Evolutionary conservation across 805 yeast species (phyloP).

Genomic region (Candida saitoana): DNA sequence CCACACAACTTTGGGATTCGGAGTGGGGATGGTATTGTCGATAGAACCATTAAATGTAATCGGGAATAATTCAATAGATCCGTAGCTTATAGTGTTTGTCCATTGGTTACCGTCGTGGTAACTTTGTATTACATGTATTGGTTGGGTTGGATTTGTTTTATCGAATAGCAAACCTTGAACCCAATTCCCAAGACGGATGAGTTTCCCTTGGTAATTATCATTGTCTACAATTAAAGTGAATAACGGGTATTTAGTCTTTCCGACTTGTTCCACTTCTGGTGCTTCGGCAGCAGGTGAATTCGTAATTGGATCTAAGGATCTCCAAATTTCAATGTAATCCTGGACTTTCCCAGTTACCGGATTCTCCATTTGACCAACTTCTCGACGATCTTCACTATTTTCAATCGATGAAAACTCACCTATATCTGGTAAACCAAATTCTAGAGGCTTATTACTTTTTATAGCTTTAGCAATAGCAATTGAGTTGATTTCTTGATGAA

Average conservation of each 20-base stretch:
- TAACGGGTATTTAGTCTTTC: slow-evolving; percentile 6
- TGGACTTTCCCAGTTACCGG: slow-evolving; percentile 39
- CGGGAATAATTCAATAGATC: slow-evolving; percentile 22
- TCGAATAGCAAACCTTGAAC: slow-evolving; percentile 44
- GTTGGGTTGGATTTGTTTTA: slow-evolving; percentile 14
- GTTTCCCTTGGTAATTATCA: slow-evolving; percentile 31
- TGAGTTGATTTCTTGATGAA: slow-evolving; percentile 43
- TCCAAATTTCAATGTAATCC: slow-evolving; percentile 53
- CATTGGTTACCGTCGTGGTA: slow-evolving; percentile 14
- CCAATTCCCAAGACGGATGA: slow-evolving; percentile 50
- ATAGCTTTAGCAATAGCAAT: slow-evolving; percentile 27
- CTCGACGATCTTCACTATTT: slow-evolving; percentile 41
- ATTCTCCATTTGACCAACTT: slow-evolving; percentile 48
- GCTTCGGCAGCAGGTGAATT: slow-evolving; percentile 25
- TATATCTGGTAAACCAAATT: slow-evolving; percentile 33
- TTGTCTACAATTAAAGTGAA: slow-evolving; percentile 5
- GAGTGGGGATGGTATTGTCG: slow-evolving; percentile 8
- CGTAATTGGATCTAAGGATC: slow-evolving; percentile 40
- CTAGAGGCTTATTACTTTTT: slow-evolving; percentile 27
- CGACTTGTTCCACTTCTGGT: slow-evolving; percentile 13
- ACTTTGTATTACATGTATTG: slow-evolving; percentile 25
- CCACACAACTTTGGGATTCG: slow-evolving; percentile 14
- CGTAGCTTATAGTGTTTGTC: slow-evolving; percentile 25
- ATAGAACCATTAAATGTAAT: slow-evolving; percentile 13
- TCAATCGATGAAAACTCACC: slow-evolving; percentile 42